Base-by-base conservation (phyloP, 306 rosid genomes). In the Geum urbanum region DNA sequence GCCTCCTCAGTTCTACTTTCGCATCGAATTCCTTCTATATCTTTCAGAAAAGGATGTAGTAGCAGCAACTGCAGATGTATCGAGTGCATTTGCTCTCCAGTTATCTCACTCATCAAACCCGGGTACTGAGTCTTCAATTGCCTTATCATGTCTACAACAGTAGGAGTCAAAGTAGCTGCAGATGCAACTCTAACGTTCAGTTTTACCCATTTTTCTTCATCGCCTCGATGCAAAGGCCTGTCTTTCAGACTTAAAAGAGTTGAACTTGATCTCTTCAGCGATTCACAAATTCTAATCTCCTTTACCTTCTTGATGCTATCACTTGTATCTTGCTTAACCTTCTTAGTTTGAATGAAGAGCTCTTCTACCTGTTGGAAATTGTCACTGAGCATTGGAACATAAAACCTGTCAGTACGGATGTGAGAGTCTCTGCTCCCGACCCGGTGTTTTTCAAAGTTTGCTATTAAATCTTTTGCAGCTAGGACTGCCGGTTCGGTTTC, bases 261-360 rank as follows among this genome's bases (percentile, higher is more conserved):
- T 0, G 70, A 55, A 52, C 82, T 66, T 14, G 80, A 74, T 0
- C 32, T 53, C 78, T 74, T 70, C 84, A 70, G 50, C 5, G 74
- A 52, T 22, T 15, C 43, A 49, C 76, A 55, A 2, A 82, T 64
- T 60, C 27, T 8, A 6, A 56, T 49, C 44, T 39, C 6, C 6
- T 19, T 14, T 6, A 9, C 37, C 47, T 51, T 39, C 52, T 72
- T 62, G 40, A 63, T 0, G n/a, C 5, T 49, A 5, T 46, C 27
- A 0, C 19, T 4, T 41, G 73, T 69, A 3, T 1, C 39, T 8
- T 35, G 20, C 69, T 5, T 56, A 69, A n/a, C n/a, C n/a, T n/a
- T n/a, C n/a, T n/a, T n/a, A n/a, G n/a, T n/a, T n/a, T n/a, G n/a
- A n/a, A n/a, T n/a, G n/a, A n/a, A n/a, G n/a, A n/a, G 58, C 1